Evolutionary conservation across 352 stramenopile genomes (phyloP), one percentile per base, ranked within the genome.

Genomic region (Pythium biforme): DNA sequence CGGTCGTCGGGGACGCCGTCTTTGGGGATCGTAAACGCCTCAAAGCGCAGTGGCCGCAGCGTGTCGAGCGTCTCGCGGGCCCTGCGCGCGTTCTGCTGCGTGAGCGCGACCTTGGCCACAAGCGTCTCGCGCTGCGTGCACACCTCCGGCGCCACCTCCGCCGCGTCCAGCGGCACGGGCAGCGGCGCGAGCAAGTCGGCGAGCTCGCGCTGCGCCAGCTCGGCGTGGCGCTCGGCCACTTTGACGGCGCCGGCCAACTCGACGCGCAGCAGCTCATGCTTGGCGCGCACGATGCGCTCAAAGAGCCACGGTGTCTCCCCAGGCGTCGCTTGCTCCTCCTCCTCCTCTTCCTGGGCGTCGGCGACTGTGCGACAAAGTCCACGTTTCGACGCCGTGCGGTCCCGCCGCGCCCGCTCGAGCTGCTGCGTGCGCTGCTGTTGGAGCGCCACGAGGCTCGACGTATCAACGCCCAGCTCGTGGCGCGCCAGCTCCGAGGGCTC

Each of bases 1-100:
- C 20, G n/a, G 22, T 72, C 59, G 5, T 40, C 37, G 1, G 74
- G 66, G 1, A 78, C 64, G 7, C 69, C 62, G 55, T 89, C 70
- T 4, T 78, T 73, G 1, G 56, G 54, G 22, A 94, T 86, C 4
- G 86, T 74, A 43, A 88, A 79, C 50, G 78, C 70, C 20, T 78
- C 39, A 48, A 92, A 86, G 41, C 70, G 58, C 62, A 91, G 70
- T 37, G 72, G 66, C 9, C 64, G 57, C 25, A 89, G 56, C 0
- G 53, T 47, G 17, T 62, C 41, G 9, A 85, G 56, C 22, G 73
- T 73, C 7, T 70, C 57, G 1, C 68, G 37, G 4, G 81, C 73
- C 46, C 81, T 83, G 4, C 39, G 43, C 8, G 59, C 70, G 39
- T 79, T 81, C 55, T 89, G 76, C 46, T 83, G 60, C 15, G 75